These are phyloP conservation scores for Hebeloma cylindrosporum DNA, from an alignment of 768 basidiomycete species.

Conservation along the genomic window DNA sequence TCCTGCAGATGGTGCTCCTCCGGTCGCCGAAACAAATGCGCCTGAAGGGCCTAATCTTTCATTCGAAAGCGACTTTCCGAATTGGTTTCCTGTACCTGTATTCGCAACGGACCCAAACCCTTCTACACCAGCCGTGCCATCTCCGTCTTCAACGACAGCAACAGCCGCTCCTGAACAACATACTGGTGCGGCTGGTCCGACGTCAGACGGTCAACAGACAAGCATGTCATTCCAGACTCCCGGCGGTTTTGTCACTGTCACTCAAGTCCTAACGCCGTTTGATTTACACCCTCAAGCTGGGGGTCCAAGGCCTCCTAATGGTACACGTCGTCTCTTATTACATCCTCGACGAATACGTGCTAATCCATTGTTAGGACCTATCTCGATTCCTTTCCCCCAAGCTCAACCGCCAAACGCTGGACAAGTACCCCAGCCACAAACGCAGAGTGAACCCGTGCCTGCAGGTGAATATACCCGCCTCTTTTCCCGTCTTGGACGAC, in stretches of 20 bases:
- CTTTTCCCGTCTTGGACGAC: slow-evolving; percentile 8
- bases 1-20: not conserved
- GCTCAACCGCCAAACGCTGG: not conserved
- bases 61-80: not conserved
- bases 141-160: slow-evolving; percentile 4
- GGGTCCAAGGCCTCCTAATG: not conserved
- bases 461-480: slow-evolving; percentile 9
- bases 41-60: not conserved
- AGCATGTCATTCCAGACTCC: slow-evolving; percentile 10
- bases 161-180: not conserved
- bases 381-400: not conserved
- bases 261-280: slow-evolving; percentile 17
- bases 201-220: too few relatives aligned
- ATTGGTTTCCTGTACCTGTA: not conserved
- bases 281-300: slow-evolving; percentile 11
- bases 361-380: too few relatives aligned
- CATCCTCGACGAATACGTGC: not conserved
- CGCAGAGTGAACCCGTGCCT: not conserved
- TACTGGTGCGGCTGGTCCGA: too few relatives aligned
- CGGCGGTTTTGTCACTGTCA: slow-evolving; percentile 5
- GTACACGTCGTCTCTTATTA: not conserved
- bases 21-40: not conserved
- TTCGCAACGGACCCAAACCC: too few relatives aligned
- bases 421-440: slow-evolving; percentile 9
- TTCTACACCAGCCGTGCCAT: not conserved